Evolutionary conservation across 805 yeast genomes (phyloP).

Genomic region (Debaryomyces prosopidis): DNA sequence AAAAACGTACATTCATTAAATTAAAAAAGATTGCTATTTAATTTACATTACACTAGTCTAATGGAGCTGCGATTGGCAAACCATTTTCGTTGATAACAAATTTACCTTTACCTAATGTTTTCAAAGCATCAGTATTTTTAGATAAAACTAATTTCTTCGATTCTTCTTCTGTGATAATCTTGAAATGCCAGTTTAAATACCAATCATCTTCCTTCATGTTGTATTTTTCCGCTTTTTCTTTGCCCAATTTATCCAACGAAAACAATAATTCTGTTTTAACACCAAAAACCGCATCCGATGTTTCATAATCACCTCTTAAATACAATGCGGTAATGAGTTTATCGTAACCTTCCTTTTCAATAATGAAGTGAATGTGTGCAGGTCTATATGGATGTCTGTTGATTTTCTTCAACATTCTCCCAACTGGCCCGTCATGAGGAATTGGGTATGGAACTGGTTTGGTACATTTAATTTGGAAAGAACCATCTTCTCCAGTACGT

Average conservation of each 20-base stretch:
- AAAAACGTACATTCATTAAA: too few species aligned
- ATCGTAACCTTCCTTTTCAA: conserved; percentile 18
- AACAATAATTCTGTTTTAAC: conserved; percentile 16
- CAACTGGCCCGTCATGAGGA: conserved; percentile 42
- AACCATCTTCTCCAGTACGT: conserved; percentile 13
- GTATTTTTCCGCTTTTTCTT: conserved; percentile 14
- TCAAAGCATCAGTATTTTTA: conserved; percentile 12
- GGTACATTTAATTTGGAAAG: conserved; percentile 25
- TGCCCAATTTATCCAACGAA: conserved; percentile 13
- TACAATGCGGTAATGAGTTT: conserved; percentile 20
- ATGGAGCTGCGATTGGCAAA: conserved; percentile 14
- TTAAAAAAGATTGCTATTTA: too few species aligned
- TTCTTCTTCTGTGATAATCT: conserved; percentile 13
- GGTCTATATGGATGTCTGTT: conserved; percentile 40
- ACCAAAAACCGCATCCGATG: conserved; percentile 21
- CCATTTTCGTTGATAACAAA: conserved; percentile 15
- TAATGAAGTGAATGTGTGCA: conserved; percentile 23
- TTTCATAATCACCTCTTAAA: conserved; percentile 19
- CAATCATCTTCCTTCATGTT: conserved; percentile 18
- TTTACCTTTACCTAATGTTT: conserved; percentile 3
- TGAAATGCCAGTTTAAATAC: conserved; percentile 20
- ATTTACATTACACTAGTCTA: conserved; percentile 11
- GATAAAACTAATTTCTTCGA: conserved; percentile 7
- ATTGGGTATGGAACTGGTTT: conserved; percentile 39
- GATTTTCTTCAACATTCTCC: conserved; percentile 26